phyloP scores from a whole-genome alignment of 148 eudicot genomes.

The Vaccinium vitisidaea region DNA sequence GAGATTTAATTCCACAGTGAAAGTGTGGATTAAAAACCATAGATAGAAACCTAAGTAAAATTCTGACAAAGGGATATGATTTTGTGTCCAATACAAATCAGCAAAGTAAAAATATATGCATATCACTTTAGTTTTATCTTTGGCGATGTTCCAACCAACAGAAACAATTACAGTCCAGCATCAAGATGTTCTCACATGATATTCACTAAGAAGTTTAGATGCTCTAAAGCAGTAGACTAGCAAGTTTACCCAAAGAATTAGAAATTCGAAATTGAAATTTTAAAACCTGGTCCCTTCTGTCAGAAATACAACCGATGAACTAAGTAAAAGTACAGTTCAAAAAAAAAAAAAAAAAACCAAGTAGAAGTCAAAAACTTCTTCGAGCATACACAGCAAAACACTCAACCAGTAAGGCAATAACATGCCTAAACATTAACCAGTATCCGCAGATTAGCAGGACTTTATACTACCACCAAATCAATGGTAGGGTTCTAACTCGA shows the following conservation, averaged over 20 bases:
- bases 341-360: background rate
- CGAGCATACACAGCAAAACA: background rate
- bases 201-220: conserved; percentile 2
- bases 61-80: background rate
- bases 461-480: background rate
- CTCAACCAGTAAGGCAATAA: background rate
- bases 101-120: background rate
- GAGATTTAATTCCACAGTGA: background rate
- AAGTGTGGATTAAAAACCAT: background rate
- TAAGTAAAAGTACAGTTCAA: background rate
- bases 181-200: background rate
- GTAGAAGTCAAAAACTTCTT: background rate
- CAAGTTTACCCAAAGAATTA: background rate
- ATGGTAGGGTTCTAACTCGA: background rate
- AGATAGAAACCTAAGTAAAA: background rate
- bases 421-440: background rate
- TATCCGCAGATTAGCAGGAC: background rate
- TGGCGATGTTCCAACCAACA: too few species aligned
- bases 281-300: background rate
- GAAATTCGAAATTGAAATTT: background rate
- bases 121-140: background rate
- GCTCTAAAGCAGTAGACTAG: background rate
- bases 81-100: background rate
- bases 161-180: background rate
- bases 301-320: conserved; percentile 2